phyloP scores from a whole-genome alignment of 2,329 filamentous ascomycete species.

The Zymoseptoria tritici region DNA sequence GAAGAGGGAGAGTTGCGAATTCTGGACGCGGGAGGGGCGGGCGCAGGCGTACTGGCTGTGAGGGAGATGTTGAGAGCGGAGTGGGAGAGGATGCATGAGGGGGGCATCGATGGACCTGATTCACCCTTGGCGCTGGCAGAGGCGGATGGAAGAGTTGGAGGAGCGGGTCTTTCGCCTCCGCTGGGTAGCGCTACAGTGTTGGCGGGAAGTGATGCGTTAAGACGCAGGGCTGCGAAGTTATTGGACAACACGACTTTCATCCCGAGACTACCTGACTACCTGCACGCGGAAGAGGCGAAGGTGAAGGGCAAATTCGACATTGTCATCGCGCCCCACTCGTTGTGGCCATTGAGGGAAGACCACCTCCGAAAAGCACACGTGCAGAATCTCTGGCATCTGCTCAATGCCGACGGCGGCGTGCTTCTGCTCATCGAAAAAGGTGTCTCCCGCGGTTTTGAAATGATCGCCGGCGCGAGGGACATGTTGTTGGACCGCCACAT shows the following conservation, averaged over 20 bases:
- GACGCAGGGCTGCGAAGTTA: constrained; percentile 66
- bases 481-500: constrained; percentile 72
- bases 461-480: constrained; percentile 75
- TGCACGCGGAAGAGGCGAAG: constrained; percentile 50
- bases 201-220: constrained; percentile 65
- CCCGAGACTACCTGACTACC: constrained; percentile 80
- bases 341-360: constrained; percentile 69
- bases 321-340: constrained; percentile 77
- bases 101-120: constrained; percentile 9
- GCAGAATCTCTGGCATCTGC: constrained; percentile 81
- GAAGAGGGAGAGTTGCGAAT: constrained; percentile 54
- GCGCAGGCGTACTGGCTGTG: constrained; percentile 68
- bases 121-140: constrained; percentile 23
- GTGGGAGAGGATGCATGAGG: constrained; percentile 60
- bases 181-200: constrained; percentile 74
- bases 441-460: constrained; percentile 83
- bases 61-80: constrained; percentile 72
- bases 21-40: constrained; percentile 67
- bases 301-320: constrained; percentile 64
- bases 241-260: constrained; percentile 87
- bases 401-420: constrained; percentile 77
- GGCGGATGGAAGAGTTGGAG: constrained; percentile 30
- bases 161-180: constrained; percentile 40
- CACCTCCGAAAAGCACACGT: constrained; percentile 70
- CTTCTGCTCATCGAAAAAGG: constrained; percentile 87